Evolutionary conservation across 1,139 yeast species (phyloP).

Genomic region (Pichia sp.): DNA sequence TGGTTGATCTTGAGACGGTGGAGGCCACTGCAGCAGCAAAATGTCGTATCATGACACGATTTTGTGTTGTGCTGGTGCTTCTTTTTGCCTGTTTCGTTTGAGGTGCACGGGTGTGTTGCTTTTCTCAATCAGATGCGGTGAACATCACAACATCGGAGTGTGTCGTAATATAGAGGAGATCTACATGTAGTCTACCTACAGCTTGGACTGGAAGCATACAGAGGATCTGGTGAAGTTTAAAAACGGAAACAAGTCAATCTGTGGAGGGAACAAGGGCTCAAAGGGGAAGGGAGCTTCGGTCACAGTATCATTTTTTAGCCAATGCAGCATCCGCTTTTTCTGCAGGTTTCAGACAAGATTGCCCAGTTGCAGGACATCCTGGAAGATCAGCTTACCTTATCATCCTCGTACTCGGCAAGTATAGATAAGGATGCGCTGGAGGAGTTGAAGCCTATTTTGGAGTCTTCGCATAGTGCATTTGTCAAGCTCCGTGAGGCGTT

Average conservation of each 20-base stretch:
- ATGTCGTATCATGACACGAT: background rate
- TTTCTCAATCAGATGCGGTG: no score
- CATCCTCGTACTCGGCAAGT: conserved; percentile 24
- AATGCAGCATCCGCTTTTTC: background rate
- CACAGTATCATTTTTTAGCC: no score
- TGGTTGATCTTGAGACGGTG: background rate
- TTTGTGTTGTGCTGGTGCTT: background rate
- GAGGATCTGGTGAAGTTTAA: no score
- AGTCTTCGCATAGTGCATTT: background rate
- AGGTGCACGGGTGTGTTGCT: background rate
- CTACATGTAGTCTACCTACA: no score
- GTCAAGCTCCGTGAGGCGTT: background rate
- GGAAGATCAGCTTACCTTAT: background rate
- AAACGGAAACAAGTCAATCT: no score
- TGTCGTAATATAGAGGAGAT: background rate
- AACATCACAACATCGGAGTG: background rate
- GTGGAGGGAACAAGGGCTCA: no score
- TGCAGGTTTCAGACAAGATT: background rate
- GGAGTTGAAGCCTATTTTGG: background rate
- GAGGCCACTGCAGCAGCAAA: background rate
- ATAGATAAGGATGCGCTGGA: background rate
- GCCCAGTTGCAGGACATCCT: conserved; percentile 2
- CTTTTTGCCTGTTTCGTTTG: no score
- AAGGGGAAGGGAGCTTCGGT: no score
- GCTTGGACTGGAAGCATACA: no score